phyloP scores from a whole-genome alignment of 2,329 filamentous ascomycete species.

The Fusarium camptoceras region DNA sequence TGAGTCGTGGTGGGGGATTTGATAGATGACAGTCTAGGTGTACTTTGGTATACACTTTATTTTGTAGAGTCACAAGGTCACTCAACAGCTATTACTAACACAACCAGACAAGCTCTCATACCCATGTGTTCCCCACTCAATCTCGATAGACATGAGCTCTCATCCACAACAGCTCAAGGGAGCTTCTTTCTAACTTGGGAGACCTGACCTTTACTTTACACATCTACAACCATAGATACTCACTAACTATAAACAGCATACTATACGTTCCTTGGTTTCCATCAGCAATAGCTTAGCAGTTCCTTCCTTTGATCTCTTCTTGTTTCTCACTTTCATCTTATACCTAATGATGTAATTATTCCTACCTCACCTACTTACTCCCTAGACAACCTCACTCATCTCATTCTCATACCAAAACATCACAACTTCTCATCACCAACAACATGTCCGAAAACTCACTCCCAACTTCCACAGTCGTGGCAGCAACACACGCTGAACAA shows the following conservation, averaged over 20 bases:
- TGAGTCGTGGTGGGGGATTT: slow-evolving; percentile 17
- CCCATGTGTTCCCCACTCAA: slow-evolving; percentile 25
- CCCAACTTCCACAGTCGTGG: slow-evolving; percentile 29
- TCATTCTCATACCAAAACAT: background rate
- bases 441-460: slow-evolving; percentile 30
- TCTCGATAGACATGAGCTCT: slow-evolving; percentile 26
- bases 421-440: slow-evolving; percentile 11
- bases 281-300: background rate
- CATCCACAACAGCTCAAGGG: slow-evolving; percentile 19
- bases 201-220: background rate
- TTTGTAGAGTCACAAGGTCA: rapidly evolving
- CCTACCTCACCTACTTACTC: background rate
- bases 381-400: slow-evolving; percentile 16
- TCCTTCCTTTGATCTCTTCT: background rate
- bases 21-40: slow-evolving; percentile 7
- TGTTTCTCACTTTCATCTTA: background rate
- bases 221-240: background rate
- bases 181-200: slow-evolving; percentile 14
- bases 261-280: background rate
- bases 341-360: slow-evolving; percentile 34
- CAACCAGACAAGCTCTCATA: slow-evolving; percentile 7
- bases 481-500: slow-evolving; percentile 16
- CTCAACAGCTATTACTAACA: slow-evolving; percentile 8
- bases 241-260: background rate
- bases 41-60: background rate